Base-by-base conservation (phyloP, 768 basidiomycete species). In the Amanita exitialis region DNA sequence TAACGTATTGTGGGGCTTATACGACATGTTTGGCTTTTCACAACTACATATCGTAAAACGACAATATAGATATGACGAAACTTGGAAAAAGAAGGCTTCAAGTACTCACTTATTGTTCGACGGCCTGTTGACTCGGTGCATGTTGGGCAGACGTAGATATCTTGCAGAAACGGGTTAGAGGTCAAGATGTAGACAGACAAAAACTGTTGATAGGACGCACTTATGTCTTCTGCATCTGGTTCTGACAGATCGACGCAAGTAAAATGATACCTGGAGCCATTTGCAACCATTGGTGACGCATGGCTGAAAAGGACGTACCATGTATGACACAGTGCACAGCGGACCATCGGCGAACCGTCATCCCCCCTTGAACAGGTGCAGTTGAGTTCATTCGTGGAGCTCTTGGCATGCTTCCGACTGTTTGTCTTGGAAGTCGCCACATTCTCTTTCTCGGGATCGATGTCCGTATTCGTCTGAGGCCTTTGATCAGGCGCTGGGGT, bases 311-410 rank as follows among this genome's bases (percentile, higher is more conserved):
- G 39, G 52, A 84, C 71, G 44, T 54, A 73, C 90, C 89, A 90
- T 55, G 82, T 81, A 21, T 68, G 72, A 63, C 90, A 92, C 47
- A 75, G 69, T 21, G 78, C 73, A 61, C 90, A 92, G 32, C 68
- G 69, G 44, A 91, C 82, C 88, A 90, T 90, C 10, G 88, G 87
- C 5, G 83, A 75, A 28, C 85, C 88, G 67, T 89, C 83, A 62
- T 90, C 83, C 35, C 75, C 76, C 44, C 75, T 75, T 20, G 74
- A 71, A 64, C 90, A 92, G 0, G 75, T 65, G 67, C 89, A 91
- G 57, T 76, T 71, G 6, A 67, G 59, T 12, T 63, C 53, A 44
- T 64, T 65, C 30, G 59, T 48, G 20, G 43, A 35, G n/a, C 2
- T 21, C 8, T 44, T 37, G 35, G 3, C 32, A 6, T n/a, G 12